Percentiles rank a stretch among this genome's conserved stretches.
These are phyloP conservation scores for Arxiozyma slooffiae DNA, from an alignment of 1,139 yeast species.

Conservation along the genomic window DNA sequence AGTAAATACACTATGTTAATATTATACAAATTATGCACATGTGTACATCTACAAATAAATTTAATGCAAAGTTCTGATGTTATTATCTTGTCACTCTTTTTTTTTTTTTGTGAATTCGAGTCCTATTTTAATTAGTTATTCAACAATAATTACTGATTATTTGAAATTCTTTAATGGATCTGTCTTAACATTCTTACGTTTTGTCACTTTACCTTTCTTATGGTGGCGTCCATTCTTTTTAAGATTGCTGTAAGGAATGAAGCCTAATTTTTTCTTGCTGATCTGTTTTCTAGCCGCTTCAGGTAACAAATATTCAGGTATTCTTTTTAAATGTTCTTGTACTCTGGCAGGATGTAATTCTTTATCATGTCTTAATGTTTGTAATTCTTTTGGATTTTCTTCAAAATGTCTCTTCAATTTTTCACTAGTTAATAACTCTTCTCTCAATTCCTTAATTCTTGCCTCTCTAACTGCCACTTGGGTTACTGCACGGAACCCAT, in stretches of 20 bases:
- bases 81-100: neutral
- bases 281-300: slow-evolving; percentile 57
- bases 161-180: slow-evolving; percentile 67
- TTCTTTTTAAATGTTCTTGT: slow-evolving; percentile 79
- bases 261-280: slow-evolving; percentile 48
- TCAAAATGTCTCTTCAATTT: slow-evolving; percentile 90
- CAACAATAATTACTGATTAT: slow-evolving; percentile 8
- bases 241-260: slow-evolving; percentile 64
- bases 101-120: neutral
- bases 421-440: slow-evolving; percentile 80
- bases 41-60: neutral
- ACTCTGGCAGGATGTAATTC: slow-evolving; percentile 75
- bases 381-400: slow-evolving; percentile 94
- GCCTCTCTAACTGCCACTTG: slow-evolving; percentile 88
- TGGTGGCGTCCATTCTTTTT: slow-evolving; percentile 32
- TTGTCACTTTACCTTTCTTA: slow-evolving; percentile 38
- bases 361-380: slow-evolving; percentile 81
- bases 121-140: slow-evolving; percentile 1
- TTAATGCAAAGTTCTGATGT: neutral
- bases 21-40: neutral
- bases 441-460: slow-evolving; percentile 77
- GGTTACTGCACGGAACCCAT: slow-evolving; percentile 93
- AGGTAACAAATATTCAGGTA: slow-evolving; percentile 86
- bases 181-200: slow-evolving; percentile 35
- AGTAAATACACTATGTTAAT: too few relatives aligned